Evolutionary conservation across 2,329 filamentous ascomycete species (phyloP).

Genomic region (Apiospora pterosperma): DNA sequence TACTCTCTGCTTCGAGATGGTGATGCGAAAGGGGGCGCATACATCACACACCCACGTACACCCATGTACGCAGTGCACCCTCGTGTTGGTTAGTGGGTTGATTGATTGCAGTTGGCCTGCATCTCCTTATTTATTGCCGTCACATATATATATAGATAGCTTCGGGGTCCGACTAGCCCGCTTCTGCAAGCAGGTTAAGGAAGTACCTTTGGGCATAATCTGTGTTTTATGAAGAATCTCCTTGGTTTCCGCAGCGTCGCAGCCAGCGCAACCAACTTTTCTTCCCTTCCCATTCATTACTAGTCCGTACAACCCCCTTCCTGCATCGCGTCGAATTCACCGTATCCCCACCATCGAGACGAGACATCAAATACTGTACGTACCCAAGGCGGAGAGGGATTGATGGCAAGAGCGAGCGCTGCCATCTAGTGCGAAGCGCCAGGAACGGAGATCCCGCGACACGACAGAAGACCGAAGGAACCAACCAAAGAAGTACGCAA

Average conservation of each 20-base stretch:
- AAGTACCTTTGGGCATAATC: neutral
- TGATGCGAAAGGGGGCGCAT: neutral
- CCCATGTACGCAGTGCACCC: neutral
- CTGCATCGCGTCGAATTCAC: neutral
- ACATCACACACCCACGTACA: neutral
- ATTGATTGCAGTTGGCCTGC: no score
- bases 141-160: neutral
- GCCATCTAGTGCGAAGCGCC: neutral
- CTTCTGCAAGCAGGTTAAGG: no score
- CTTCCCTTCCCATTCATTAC: neutral
- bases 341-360: neutral
- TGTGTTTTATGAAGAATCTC: neutral
- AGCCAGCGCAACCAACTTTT: neutral
- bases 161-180: neutral
- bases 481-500: neutral
- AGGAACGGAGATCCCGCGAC: neutral
- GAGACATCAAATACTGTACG: neutral
- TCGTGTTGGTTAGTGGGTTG: no score
- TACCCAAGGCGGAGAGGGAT: neutral
- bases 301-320: neutral
- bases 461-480: no score
- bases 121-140: neutral
- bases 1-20: neutral
- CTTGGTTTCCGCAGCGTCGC: slow-evolving; percentile 1
- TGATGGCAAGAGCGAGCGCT: neutral